Evolutionary conservation across 441 rosid genomes (phyloP), one percentile per base, ranked within the genome.

Genomic region (Oxalis stricta): DNA sequence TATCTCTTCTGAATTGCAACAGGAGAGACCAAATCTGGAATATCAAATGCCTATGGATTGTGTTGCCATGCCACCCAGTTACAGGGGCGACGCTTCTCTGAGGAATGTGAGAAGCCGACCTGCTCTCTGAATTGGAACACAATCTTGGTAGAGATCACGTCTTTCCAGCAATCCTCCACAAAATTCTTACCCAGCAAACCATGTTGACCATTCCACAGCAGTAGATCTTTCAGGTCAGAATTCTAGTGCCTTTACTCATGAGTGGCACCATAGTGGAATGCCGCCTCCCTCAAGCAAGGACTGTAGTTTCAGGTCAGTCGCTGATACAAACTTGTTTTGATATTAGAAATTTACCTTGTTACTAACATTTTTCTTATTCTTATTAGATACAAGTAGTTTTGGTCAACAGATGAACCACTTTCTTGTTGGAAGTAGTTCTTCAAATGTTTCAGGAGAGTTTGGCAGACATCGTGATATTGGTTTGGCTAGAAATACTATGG

Each of bases 101-200:
- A 77, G 95, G 72, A 84, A 82, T 58, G 95, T 88, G 45, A 70
- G 97, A 59, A 84, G 71, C 38, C 77, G 97, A 51, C 65, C 79
- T 44, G 77, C 76, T 18, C 44, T 68, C n/a, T 60, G 82, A 77
- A 64, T 56, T 72, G 53, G 93, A 79, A 64, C 41, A 73, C 52
- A 68, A 63, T 52, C 32, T 65, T 32, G 61, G 56, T 44, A 63
- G 78, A 65, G 58, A 64, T 34, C 66, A 65, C n/a, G n/a, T 59
- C 53, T 78, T 26, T 50, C 78, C 56, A 60, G 58, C 64, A 66
- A 48, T 71, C 49, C 55, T 13, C 51, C 63, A 11, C 63, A 69
- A 38, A 56, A 28, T 66, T 52, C 81, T 50, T 74, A 66, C 53
- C 47, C 68, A 32, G 33, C 75, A 50, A 63, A 64, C 53, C 70